phyloP scores from a whole-genome alignment of 2,329 filamentous ascomycete genomes.

The Calonectria pteridis region DNA sequence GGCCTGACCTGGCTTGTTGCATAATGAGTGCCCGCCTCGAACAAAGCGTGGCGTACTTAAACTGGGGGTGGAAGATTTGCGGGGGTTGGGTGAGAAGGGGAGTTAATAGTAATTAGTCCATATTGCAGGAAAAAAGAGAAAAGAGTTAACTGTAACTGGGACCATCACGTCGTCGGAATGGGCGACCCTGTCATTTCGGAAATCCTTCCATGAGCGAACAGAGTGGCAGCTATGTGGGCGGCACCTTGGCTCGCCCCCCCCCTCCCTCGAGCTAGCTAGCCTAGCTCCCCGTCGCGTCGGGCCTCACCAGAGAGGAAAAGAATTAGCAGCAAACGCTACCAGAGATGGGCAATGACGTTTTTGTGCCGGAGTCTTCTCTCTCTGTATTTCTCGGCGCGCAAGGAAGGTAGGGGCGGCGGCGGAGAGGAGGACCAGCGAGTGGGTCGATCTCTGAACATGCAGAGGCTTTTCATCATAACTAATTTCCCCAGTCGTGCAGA shows the following conservation, averaged over 20 bases:
- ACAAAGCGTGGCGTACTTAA: neutral
- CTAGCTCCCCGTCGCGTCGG: neutral
- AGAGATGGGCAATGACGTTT: neutral
- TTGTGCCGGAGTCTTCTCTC: neutral
- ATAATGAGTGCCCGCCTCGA: conserved; percentile 3
- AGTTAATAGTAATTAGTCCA: neutral
- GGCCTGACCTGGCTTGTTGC: conserved; percentile 4
- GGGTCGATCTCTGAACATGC: neutral
- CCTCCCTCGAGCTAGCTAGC: too few relatives aligned
- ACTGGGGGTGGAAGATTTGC: neutral
- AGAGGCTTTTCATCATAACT: conserved; percentile 4
- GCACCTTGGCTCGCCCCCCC: neutral
- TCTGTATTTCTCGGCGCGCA: too few relatives aligned
- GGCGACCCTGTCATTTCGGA: conserved; percentile 43
- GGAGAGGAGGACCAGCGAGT: neutral
- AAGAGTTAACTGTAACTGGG: conserved; percentile 4
- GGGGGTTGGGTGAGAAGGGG: neutral
- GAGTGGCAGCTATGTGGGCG: neutral
- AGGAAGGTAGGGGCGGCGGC: neutral
- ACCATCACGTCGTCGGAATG: conserved; percentile 38
- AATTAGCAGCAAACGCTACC: neutral
- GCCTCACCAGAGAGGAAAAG: neutral
- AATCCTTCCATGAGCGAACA: neutral
- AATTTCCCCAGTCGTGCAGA: conserved; percentile 22
- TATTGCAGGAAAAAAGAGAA: neutral